Evolutionary conservation across 352 stramenopile species (phyloP), one percentile per base, ranked within the genome.

Genomic region (Blastocystis sp.): DNA sequence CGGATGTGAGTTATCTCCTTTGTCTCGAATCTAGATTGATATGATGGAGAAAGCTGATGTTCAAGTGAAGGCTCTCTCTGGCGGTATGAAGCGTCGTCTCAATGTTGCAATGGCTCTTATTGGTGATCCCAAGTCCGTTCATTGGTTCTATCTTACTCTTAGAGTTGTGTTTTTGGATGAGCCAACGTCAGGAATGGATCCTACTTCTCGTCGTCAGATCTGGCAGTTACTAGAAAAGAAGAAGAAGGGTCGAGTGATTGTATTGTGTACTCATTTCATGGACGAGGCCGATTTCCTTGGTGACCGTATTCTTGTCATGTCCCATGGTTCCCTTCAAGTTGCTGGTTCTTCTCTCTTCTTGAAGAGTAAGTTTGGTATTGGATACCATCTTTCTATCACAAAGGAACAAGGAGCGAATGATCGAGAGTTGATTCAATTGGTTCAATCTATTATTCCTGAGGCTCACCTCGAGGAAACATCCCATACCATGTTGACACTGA

Each of bases 251-350:
- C 92, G 93, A 19, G 90, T 96, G 13, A 90, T 97, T 9, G 92
- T 98, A 37, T 90, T 98, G 15, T 96, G 93, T 35, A 97, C 94
- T 13, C 95, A 98, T 75, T 93, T 92, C 59, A 94, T 94, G 92
- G 93, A 98, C 88, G 95, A 98, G 90, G 94, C 95, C 9, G 94
- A 98, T 66, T 91, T 96, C 35, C 90, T 98, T 0, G 94, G 93
- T 13, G 94, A 97, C 57, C 92, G 94, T 24, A 96, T 97, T 24
- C 93, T 94, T 15, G 96, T 97, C 54, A 93, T 97, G 92, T 93
- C 94, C 0, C 91, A 96, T 6, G 95, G 91, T 53, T 91, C 91
- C 42, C 81, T 92, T 22, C 82, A 90, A n/a, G 76, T 70, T 15
- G 35, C 48, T 0, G 94, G 94, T 0, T 94, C 92, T 0, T 94